phyloP scores from a whole-genome alignment of 2,329 filamentous ascomycete species.

The Pseudogymnoascus sp. region DNA sequence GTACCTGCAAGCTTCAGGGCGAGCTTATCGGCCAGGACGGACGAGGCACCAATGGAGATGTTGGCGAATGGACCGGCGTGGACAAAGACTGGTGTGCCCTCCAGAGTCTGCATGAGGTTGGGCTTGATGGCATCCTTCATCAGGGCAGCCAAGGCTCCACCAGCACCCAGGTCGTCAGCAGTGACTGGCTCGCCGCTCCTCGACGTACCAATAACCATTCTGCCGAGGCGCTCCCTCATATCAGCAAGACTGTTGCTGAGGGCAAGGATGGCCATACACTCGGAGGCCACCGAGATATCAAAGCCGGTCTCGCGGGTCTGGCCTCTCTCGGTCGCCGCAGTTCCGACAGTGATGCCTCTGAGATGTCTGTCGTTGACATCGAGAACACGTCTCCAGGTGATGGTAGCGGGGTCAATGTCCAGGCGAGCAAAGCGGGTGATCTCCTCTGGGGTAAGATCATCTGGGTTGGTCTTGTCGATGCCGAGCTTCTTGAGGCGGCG shows the following conservation, averaged over 20 bases:
- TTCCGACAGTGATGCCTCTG: constrained; percentile 79
- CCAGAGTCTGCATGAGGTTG: constrained; percentile 96
- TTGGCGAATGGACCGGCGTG: constrained; percentile 97
- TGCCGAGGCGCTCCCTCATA: constrained; percentile 85
- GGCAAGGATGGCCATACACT: constrained; percentile 97
- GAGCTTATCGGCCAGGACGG: constrained; percentile 88
- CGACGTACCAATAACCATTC: constrained; percentile 92
- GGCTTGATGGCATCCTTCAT: constrained; percentile 99
- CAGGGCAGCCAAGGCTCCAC: constrained; percentile 83
- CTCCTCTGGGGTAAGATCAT: constrained; percentile 85
- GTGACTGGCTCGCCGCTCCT: constrained; percentile 82
- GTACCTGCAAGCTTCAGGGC: constrained; percentile 93
- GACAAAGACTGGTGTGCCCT: constrained; percentile 95
- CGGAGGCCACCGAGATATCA: constrained; percentile 94
- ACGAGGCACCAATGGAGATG: constrained; percentile 95
- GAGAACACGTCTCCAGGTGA: constrained; percentile 92
- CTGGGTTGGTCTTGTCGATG: constrained; percentile 88
- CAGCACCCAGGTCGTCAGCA: constrained; percentile 88
- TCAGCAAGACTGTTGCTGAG: constrained; percentile 81
- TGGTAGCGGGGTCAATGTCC: constrained; percentile 93
- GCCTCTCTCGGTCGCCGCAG: constrained; percentile 84
- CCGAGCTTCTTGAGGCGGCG: constrained; percentile 90
- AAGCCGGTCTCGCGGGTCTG: constrained; percentile 84
- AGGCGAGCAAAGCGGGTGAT: constrained; percentile 81
- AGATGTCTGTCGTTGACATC: constrained; percentile 97